Evolutionary conservation across 2,329 filamentous ascomycete species (phyloP).

Genomic region (Fusarium sp.): DNA sequence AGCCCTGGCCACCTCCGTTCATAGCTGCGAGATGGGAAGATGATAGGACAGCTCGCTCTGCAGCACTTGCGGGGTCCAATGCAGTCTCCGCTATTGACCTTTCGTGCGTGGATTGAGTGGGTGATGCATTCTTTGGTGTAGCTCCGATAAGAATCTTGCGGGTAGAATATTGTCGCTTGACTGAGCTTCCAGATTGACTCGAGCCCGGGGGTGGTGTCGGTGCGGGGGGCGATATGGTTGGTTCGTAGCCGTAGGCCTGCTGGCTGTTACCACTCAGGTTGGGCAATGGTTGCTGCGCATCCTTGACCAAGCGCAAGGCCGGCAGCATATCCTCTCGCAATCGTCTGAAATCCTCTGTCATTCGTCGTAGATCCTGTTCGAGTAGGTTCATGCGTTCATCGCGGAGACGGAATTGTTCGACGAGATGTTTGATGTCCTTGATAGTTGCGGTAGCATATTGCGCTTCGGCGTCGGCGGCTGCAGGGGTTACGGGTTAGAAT

Average conservation of each 20-base stretch:
- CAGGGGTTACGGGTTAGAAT: conserved; percentile 22
- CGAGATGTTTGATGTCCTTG: conserved; percentile 90
- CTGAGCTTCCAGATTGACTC: conserved; percentile 55
- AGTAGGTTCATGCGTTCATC: conserved; percentile 89
- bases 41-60: conserved; percentile 71
- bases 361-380: conserved; percentile 82
- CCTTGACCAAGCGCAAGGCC: conserved; percentile 88
- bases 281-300: conserved; percentile 88
- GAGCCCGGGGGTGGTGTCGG: conserved; percentile 65
- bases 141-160: conserved; percentile 77
- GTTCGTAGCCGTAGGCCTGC: conserved; percentile 61
- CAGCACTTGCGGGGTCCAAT: conserved; percentile 74
- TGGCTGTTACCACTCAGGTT: conserved; percentile 52
- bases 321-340: conserved; percentile 92
- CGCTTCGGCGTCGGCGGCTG: conserved; percentile 88
- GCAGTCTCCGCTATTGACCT: conserved; percentile 69
- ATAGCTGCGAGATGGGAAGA: conserved; percentile 76
- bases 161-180: conserved; percentile 79
- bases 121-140: conserved; percentile 79
- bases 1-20: conserved; percentile 68
- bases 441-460: conserved; percentile 89
- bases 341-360: conserved; percentile 88
- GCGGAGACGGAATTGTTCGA: conserved; percentile 86
- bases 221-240: conserved; percentile 61
- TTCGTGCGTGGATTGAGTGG: conserved; percentile 77